Base-by-base conservation (phyloP, 1,139 yeast genomes). In the Yamadazyma atmosphaerica region DNA sequence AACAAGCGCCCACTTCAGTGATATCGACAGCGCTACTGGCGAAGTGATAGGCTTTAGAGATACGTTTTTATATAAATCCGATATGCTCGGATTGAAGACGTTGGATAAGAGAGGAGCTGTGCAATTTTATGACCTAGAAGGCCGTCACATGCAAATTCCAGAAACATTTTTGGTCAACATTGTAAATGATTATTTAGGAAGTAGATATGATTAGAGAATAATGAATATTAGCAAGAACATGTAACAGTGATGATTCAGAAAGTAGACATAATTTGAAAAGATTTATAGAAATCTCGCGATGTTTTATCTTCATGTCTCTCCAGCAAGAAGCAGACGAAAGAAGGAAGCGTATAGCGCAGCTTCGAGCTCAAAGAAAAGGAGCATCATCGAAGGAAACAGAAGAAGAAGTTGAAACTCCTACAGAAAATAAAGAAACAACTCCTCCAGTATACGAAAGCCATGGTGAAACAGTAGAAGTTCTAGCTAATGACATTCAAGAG, bases 1-100 rank as follows among this genome's bases (percentile, higher is more conserved):
- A 52, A 85, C 83, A 40, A 78, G 84, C 42, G 81, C 90, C 0
- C 77, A 78, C 76, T 83, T 85, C 51, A 72, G 63, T 35, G 92
- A 84, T 49, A 52, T 65, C 17, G 80, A 82, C 50, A 54, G 62
- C 1, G 47, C 47, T 1, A 59, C 74, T 0, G 82, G 79, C 0
- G 51, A 55, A 0, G 42, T 65, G 0, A 62, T 80, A 9, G 72
- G 76, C 0, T 71, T 82, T 40, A 67, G 72, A 12, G 55, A 77
- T 23, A 74, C 90, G 0, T 58, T 56, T 2, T 49, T 81, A 12
- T 86, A 72, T 54, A 51, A 49, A 9, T 57, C 74, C 18, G 83
- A 86, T 54, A 65, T 76, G 49, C 61, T 86, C 25, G 95, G 95
- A 0, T 60, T 86, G 43, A 67, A 67, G 44, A 43, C 56, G 1